Base-by-base conservation (phyloP, 352 stramenopile species). In the Globisporangium spinosum region DNA sequence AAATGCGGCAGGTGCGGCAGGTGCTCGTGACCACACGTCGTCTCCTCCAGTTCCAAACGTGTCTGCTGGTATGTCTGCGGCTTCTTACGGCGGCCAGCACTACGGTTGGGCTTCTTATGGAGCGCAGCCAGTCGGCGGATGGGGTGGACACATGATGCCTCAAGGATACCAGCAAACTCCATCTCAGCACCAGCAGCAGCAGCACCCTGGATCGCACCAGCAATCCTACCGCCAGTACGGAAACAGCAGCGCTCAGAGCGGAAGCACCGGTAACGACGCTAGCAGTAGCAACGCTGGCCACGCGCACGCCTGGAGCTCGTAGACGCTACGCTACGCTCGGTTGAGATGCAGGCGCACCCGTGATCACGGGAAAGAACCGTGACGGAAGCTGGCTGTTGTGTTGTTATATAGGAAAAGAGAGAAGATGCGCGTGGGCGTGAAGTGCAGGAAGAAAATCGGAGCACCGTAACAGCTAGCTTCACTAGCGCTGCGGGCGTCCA, bases 71-170 rank as follows among this genome's bases (percentile, higher is more conserved):
- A 86, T 87, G 70, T 83, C 75, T 47, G 75, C 69, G 17, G 77
- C 71, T 22, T 85, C 77, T 38, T 93, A 91, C 62, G 78, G 74
- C 54, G 72, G 74, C 45, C 82, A 92, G 75, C 87, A 95, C 70
- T 93, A 94, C 58, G 84, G 85, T 53, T 95, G 88, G 88, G 78
- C 77, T 13, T 91, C 85, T 64, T 94, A 93, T 58, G 85, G 85
- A 32, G 80, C 69, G 3, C 87, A 93, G 70, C 83, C 88, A 20
- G 80, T 93, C 40, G 86, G 85, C 20, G 83, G 80, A 43, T 92
- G 87, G 79, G 77, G 83, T 23, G 43, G 43, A 25, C 85, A 95
- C 76, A 93, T 93, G 82, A 85, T 93, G 79, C 87, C 83, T 0
- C 86, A 94, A 65, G 84, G 79, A n/a, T 92, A 92, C 70, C 87